Percentiles rank a stretch among this genome's conserved stretches.
phyloP scores from a whole-genome alignment of 2,329 filamentous ascomycete genomes.

The Calonectria montana region DNA sequence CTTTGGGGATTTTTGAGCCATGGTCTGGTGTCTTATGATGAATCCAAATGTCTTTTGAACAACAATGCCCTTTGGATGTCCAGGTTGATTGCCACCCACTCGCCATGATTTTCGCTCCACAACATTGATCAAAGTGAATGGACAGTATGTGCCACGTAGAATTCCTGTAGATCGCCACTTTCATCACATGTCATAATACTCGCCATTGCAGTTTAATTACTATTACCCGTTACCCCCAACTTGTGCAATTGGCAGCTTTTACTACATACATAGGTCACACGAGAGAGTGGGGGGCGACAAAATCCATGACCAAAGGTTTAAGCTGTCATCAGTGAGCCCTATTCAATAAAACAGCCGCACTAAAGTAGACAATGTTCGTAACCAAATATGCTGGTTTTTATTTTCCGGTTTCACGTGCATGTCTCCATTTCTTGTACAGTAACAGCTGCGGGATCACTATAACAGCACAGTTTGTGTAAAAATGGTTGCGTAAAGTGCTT shows the following conservation, averaged over 20 bases:
- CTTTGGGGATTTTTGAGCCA: slow-evolving; percentile 44
- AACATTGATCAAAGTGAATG: not conserved
- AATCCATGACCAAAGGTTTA: not conserved
- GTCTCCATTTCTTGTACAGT: not conserved
- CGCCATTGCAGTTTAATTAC: too few relatives aligned
- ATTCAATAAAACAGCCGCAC: not conserved
- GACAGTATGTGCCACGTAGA: not conserved
- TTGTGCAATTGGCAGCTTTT: too few relatives aligned
- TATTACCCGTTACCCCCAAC: too few relatives aligned
- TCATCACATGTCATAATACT: not conserved
- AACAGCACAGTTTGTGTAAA: too few relatives aligned
- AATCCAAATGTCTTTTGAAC: slow-evolving; percentile 45
- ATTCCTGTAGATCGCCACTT: not conserved
- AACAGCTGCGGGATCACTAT: too few relatives aligned
- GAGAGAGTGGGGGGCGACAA: not conserved
- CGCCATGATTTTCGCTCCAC: not conserved
- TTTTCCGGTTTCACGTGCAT: not conserved
- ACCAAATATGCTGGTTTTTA: not conserved
- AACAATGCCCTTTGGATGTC: slow-evolving; percentile 21
- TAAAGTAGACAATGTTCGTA: not conserved
- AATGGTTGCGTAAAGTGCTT: too few relatives aligned
- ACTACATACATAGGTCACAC: too few relatives aligned
- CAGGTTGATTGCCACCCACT: not conserved
- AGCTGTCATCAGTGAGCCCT: not conserved
- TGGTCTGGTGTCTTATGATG: slow-evolving; percentile 44